A percentile compares a stretch with the other conserved stretches of the same genome.
Conservation (phyloP, 106 monocot species). For the Iris macrosiphon region DNA sequence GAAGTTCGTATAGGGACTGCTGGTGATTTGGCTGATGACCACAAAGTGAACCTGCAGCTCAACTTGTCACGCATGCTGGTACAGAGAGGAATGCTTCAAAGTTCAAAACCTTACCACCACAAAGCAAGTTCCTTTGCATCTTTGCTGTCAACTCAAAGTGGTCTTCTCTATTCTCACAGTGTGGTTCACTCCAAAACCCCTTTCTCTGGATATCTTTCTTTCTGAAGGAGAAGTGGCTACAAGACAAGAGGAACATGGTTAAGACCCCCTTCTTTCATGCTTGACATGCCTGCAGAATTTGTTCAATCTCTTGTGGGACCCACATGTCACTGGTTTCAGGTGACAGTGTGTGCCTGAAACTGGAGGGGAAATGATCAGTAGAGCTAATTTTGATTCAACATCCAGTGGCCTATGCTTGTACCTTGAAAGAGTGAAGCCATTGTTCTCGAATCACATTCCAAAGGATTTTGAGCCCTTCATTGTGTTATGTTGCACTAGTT, state of each 20-base stretch:
- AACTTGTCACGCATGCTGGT: constrained; percentile 1
- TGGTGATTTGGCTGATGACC: constrained; percentile 10
- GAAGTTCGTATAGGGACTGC: not conserved
- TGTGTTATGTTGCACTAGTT: too few relatives aligned
- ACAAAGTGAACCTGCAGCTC: not conserved
- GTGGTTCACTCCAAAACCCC: not conserved
- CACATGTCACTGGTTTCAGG: not conserved
- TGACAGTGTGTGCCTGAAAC: not conserved
- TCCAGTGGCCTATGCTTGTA: too few relatives aligned
- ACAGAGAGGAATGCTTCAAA: constrained; percentile 4
- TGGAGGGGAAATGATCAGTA: constrained; percentile 3
- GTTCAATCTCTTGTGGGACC: not conserved
- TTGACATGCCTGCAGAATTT: constrained; percentile 7
- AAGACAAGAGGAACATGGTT: constrained; percentile 11
- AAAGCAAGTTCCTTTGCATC: too few relatives aligned
- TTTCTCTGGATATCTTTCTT: not conserved
- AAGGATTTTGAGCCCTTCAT: too few relatives aligned
- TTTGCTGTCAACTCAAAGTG: not conserved
- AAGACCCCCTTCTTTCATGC: not conserved
- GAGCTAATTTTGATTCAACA: too few relatives aligned
- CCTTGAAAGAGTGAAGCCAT: too few relatives aligned
- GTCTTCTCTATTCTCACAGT: not conserved
- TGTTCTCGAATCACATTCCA: too few relatives aligned
- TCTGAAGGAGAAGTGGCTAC: constrained; percentile 6
- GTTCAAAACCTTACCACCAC: not conserved